These are phyloP conservation scores for Ochetophila trinervis DNA, from an alignment of 306 rosid species.

Conservation along the genomic window DNA sequence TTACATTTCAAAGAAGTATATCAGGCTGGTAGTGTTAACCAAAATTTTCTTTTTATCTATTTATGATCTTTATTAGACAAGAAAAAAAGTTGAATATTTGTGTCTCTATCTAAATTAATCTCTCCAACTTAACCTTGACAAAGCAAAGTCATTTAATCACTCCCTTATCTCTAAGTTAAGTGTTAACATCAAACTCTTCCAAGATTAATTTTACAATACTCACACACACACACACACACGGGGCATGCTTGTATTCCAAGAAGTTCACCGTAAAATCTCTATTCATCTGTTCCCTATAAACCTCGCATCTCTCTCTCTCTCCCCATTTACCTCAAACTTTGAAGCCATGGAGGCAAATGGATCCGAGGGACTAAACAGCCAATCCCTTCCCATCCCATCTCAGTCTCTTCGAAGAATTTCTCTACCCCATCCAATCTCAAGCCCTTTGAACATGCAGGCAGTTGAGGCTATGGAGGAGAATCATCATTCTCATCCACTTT, in stretches of 20 bases:
- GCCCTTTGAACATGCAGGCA: constrained; percentile 8
- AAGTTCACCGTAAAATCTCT: constrained; percentile 6
- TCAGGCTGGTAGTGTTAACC: too few species aligned
- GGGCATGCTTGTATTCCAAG: constrained; percentile 12
- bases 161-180: too few species aligned
- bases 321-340: background rate
- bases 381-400: background rate
- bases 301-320: constrained; percentile 9
- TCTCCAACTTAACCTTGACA: too few species aligned
- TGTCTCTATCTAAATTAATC: too few species aligned
- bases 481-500: background rate
- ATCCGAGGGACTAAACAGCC: constrained; percentile 1
- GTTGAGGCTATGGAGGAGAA: constrained; percentile 6
- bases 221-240: too few species aligned
- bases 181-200: too few species aligned
- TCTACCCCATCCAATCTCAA: constrained; percentile 2
- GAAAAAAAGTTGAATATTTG: too few species aligned
- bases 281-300: constrained; percentile 5
- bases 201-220: too few species aligned
- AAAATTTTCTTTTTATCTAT: too few species aligned
- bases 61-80: too few species aligned
- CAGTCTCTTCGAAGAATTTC: background rate
- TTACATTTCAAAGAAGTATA: too few species aligned
- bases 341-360: constrained; percentile 27
- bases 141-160: too few species aligned